phyloP scores from a whole-genome alignment of 768 basidiomycete genomes.

The Tricholoma terreum region DNA sequence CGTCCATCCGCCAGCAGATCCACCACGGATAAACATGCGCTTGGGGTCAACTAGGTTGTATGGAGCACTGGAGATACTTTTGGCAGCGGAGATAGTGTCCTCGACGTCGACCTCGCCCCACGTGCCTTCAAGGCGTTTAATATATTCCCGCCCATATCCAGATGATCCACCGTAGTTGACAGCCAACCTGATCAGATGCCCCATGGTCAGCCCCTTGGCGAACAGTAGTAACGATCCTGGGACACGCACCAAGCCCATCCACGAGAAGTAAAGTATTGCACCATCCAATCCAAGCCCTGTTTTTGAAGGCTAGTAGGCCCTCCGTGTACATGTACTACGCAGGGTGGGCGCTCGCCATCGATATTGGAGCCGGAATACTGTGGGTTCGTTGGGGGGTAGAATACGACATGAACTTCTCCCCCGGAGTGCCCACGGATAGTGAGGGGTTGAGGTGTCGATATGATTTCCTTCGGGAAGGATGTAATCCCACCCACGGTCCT shows the following conservation, averaged over 20 bases:
- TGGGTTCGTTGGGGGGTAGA: slow-evolving; percentile 66
- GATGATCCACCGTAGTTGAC: slow-evolving; percentile 79
- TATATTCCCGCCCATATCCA: slow-evolving; percentile 69
- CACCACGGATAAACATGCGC: slow-evolving; percentile 67
- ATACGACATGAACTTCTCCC: slow-evolving; percentile 56
- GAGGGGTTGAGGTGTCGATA: slow-evolving; percentile 53
- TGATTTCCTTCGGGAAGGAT: slow-evolving; percentile 27
- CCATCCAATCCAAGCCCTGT: slow-evolving; percentile 51
- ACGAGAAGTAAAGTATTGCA: slow-evolving; percentile 64
- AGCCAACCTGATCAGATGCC: slow-evolving; percentile 47
- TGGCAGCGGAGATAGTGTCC: slow-evolving; percentile 61
- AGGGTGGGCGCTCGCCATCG: slow-evolving; percentile 61
- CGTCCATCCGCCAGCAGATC: slow-evolving; percentile 74
- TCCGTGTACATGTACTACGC: slow-evolving; percentile 63
- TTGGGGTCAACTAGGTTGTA: slow-evolving; percentile 57
- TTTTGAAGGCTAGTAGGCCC: slow-evolving; percentile 56
- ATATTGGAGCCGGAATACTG: slow-evolving; percentile 47
- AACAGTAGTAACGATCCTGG: not conserved
- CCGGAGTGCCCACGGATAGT: slow-evolving; percentile 27
- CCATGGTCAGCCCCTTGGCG: not conserved
- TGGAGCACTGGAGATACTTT: slow-evolving; percentile 40
- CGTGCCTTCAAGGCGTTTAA: slow-evolving; percentile 52
- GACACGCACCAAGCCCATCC: slow-evolving; percentile 65
- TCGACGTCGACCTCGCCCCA: slow-evolving; percentile 78
- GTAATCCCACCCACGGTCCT: slow-evolving; percentile 8